These are phyloP conservation scores for Helotiales sp. DNA, from an alignment of 2,329 filamentous ascomycete species.

Conservation along the genomic window DNA sequence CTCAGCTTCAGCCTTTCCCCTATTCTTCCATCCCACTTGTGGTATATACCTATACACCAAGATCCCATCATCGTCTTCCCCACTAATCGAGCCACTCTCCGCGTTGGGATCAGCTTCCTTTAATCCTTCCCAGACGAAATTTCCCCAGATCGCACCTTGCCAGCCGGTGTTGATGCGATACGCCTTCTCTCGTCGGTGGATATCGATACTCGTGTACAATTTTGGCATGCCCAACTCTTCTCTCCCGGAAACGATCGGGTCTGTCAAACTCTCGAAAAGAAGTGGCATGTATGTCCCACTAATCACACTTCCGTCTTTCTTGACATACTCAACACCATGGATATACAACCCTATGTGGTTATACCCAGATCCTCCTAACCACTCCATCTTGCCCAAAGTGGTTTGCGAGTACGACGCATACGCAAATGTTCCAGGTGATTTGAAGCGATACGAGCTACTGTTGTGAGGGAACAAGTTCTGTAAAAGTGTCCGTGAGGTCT, in stretches of 20 bases:
- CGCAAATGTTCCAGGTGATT: slow-evolving; percentile 37
- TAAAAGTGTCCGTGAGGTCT: slow-evolving; percentile 40
- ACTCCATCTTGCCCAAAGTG: slow-evolving; percentile 52
- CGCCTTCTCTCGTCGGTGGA: slow-evolving; percentile 53
- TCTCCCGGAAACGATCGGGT: slow-evolving; percentile 57
- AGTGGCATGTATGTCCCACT: slow-evolving; percentile 52
- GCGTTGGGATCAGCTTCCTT: slow-evolving; percentile 20
- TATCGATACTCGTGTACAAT: slow-evolving; percentile 47
- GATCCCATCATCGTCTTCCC: slow-evolving; percentile 40
- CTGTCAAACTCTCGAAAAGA: slow-evolving; percentile 59
- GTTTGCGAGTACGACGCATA: slow-evolving; percentile 41
- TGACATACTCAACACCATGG: slow-evolving; percentile 59
- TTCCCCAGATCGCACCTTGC: slow-evolving; percentile 43
- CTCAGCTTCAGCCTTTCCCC: slow-evolving; percentile 53
- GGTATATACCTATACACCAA: slow-evolving; percentile 61
- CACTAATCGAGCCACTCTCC: slow-evolving; percentile 35
- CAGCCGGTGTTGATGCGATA: slow-evolving; percentile 42
- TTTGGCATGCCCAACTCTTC: slow-evolving; percentile 60
- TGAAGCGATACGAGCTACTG: slow-evolving; percentile 35
- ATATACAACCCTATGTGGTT: slow-evolving; percentile 59
- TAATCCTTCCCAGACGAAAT: slow-evolving; percentile 40
- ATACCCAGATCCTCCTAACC: slow-evolving; percentile 62
- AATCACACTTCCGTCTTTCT: slow-evolving; percentile 46
- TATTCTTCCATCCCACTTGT: slow-evolving; percentile 43
- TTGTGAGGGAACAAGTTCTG: slow-evolving; percentile 39